Conservation (phyloP, 2,329 filamentous ascomycete species). For the Fusarium buxicola region DNA sequence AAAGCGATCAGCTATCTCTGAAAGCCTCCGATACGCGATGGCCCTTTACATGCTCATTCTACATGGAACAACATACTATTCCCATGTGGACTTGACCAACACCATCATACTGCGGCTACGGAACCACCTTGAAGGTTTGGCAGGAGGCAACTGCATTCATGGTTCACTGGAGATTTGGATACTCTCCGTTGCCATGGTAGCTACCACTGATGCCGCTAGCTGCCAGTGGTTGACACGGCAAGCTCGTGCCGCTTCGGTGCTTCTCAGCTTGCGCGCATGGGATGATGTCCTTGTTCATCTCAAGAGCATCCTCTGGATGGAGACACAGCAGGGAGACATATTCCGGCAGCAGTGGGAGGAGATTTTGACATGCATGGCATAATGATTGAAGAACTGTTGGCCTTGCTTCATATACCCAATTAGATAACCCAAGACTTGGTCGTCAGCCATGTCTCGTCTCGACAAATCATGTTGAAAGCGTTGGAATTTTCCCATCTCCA, state of each 20-base stretch:
- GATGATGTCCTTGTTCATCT: constrained; percentile 28
- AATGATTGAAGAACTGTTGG: neutral
- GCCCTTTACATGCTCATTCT: constrained; percentile 64
- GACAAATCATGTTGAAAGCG: no score
- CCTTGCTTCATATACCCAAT: no score
- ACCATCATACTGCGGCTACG: constrained; percentile 50
- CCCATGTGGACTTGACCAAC: constrained; percentile 57
- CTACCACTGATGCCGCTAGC: constrained; percentile 46
- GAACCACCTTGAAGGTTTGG: constrained; percentile 44
- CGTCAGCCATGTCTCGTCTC: no score
- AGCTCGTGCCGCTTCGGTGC: constrained; percentile 28
- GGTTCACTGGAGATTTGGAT: constrained; percentile 56
- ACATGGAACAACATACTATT: constrained; percentile 68
- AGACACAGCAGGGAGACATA: constrained; percentile 19
- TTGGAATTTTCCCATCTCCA: no score
- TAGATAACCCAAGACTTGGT: no score
- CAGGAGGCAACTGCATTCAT: constrained; percentile 2
- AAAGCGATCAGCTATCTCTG: constrained; percentile 46
- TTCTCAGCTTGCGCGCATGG: constrained; percentile 28
- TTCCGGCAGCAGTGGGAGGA: constrained; percentile 31
- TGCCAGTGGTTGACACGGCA: constrained; percentile 47
- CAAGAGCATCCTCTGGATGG: constrained; percentile 34
- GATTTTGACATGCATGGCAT: constrained; percentile 15
- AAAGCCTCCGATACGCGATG: constrained; percentile 60
- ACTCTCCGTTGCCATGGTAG: constrained; percentile 55